Evolutionary conservation across 345 rosid genomes (phyloP).

Genomic region (Microthlaspi erraticum): DNA sequence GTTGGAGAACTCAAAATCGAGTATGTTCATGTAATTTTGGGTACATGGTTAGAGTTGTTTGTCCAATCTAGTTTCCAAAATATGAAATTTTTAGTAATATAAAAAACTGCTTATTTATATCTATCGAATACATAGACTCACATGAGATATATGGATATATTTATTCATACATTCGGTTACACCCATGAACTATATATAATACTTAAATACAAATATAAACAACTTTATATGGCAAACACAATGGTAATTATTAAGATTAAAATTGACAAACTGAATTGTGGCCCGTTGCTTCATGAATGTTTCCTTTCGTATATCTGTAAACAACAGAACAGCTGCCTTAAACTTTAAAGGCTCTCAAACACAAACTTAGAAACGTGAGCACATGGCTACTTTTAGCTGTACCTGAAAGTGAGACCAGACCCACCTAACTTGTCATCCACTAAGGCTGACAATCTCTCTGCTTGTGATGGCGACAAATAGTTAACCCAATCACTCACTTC

Average conservation of each 20-base stretch:
- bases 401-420: slow-evolving; percentile 58
- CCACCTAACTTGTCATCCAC: slow-evolving; percentile 55
- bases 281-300: slow-evolving; percentile 34
- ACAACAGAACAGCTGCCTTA: slow-evolving; percentile 23
- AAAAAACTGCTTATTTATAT: no score
- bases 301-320: background rate
- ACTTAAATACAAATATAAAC: background rate
- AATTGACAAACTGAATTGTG: slow-evolving; percentile 19
- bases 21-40: slow-evolving; percentile 16
- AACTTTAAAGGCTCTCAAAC: background rate
- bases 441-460: slow-evolving; percentile 40
- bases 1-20: background rate
- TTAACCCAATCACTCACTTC: slow-evolving; percentile 56
- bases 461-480: slow-evolving; percentile 52
- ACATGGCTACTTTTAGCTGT: slow-evolving; percentile 33
- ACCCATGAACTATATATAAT: background rate
- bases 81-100: no score
- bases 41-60: background rate
- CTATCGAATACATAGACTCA: no score
- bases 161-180: background rate
- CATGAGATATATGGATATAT: no score
- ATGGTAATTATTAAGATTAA: slow-evolving; percentile 6
- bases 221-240: slow-evolving; percentile 35
- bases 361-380: background rate
- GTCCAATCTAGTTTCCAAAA: slow-evolving; percentile 6